Percentiles rank a stretch among this genome's conserved stretches.
Conservation (phyloP, 306 rosid genomes). For the Cicer bijugum region DNA sequence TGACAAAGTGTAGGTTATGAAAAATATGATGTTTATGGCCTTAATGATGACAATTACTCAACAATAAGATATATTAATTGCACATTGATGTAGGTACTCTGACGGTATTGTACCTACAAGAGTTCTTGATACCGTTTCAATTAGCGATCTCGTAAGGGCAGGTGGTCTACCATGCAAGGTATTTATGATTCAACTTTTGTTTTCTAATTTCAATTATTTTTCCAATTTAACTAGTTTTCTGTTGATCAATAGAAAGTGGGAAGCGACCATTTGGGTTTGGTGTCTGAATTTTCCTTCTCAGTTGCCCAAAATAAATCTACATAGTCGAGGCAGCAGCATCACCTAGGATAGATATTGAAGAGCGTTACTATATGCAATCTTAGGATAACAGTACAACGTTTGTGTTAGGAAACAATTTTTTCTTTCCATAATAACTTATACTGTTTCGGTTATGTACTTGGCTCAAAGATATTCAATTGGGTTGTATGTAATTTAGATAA, state of each 20-base stretch:
- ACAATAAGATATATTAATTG: constrained; percentile 29
- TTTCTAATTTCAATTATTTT: not conserved
- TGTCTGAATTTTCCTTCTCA: constrained; percentile 76
- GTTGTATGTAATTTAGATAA: constrained; percentile 23
- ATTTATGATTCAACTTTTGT: constrained; percentile 34
- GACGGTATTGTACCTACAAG: constrained; percentile 67
- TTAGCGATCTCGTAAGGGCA: constrained; percentile 60
- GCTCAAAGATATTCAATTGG: constrained; percentile 34
- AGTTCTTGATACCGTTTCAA: constrained; percentile 78
- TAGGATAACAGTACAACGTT: constrained; percentile 33
- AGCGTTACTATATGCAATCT: constrained; percentile 37
- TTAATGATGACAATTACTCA: constrained; percentile 22
- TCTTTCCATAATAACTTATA: constrained; percentile 24
- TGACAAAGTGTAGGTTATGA: constrained; percentile 29
- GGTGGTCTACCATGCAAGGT: constrained; percentile 96
- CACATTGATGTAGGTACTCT: constrained; percentile 62
- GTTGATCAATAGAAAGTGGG: constrained; percentile 69
- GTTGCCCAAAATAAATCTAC: constrained; percentile 33
- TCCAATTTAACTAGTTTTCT: constrained; percentile 35
- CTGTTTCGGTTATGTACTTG: not conserved
- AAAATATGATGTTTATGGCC: constrained; percentile 9
- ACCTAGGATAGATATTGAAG: constrained; percentile 43
- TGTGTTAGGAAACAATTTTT: constrained; percentile 20
- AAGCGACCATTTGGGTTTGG: constrained; percentile 86
- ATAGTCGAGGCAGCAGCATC: constrained; percentile 36